These are phyloP conservation scores for Globisporangium okanoganense DNA, from an alignment of 352 stramenopile genomes.

Conservation along the genomic window DNA sequence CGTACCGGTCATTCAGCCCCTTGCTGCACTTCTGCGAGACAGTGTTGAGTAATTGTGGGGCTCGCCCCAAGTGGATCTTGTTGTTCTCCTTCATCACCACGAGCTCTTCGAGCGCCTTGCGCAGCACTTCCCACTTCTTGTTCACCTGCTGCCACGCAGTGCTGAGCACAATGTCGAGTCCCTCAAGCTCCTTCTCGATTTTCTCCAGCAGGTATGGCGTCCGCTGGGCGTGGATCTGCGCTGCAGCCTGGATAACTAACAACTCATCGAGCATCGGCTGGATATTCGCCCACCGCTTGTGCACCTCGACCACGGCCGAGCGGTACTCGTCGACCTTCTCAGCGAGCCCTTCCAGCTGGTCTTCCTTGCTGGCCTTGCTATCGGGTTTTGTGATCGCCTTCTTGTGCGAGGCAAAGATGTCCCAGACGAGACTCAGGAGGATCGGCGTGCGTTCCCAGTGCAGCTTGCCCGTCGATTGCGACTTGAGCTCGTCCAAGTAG, in stretches of 20 bases:
- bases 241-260: conserved; percentile 39
- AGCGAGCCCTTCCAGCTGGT: conserved; percentile 30
- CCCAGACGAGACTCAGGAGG: conserved; percentile 63
- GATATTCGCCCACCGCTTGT: conserved; percentile 66
- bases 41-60: conserved; percentile 44
- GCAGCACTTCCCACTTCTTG: conserved; percentile 48
- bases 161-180: conserved; percentile 53
- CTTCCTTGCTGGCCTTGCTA: conserved; percentile 20
- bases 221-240: conserved; percentile 51
- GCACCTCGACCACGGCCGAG: conserved; percentile 42
- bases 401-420: conserved; percentile 54
- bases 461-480: conserved; percentile 40
- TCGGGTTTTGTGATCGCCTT: conserved; percentile 11
- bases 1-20: conserved; percentile 45
- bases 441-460: conserved; percentile 66
- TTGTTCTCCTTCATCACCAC: conserved; percentile 53
- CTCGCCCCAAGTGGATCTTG: conserved; percentile 57
- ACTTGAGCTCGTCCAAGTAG: conserved; percentile 50
- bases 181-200: conserved; percentile 49
- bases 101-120: conserved; percentile 47
- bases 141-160: conserved; percentile 62
- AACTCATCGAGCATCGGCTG: conserved; percentile 65
- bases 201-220: conserved; percentile 41
- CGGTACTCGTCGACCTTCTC: conserved; percentile 43
- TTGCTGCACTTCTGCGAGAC: conserved; percentile 51